Conservation (phyloP, 164 flowering plant species). For the Vitis amurensis region DNA sequence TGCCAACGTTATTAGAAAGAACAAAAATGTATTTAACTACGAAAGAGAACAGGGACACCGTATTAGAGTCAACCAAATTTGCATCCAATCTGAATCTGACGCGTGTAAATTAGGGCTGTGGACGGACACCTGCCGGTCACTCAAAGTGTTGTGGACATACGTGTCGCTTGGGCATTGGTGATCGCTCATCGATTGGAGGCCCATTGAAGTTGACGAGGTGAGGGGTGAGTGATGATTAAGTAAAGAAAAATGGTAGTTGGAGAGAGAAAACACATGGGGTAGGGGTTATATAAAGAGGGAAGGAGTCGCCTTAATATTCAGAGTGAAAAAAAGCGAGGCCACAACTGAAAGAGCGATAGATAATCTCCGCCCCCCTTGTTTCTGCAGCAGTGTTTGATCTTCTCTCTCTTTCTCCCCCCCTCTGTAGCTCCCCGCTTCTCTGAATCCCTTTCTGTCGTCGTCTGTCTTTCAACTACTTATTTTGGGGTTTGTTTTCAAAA, state of each 20-base stretch:
- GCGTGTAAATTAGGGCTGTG: not conserved
- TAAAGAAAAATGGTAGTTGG: not conserved
- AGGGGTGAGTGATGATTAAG: not conserved
- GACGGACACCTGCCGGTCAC: conserved; percentile 11
- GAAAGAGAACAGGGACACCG: not conserved
- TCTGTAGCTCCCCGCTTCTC: conserved; percentile 56
- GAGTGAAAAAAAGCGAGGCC: conserved; percentile 27
- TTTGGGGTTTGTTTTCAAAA: conserved; percentile 27
- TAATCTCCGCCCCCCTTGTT: not conserved
- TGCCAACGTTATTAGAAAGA: not conserved
- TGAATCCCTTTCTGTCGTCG: conserved; percentile 74
- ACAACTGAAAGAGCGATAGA: not conserved
- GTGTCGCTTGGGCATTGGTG: conserved; percentile 5
- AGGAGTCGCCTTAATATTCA: not conserved
- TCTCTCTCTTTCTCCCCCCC: conserved; percentile 11
- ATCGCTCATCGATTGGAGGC: conserved; percentile 10
- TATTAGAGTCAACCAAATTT: conserved; percentile 5
- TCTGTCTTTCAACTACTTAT: conserved; percentile 44
- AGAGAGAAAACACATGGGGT: not conserved
- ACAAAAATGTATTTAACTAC: conserved; percentile 12
- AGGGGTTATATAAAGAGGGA: conserved; percentile 25
- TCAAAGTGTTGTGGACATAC: not conserved
- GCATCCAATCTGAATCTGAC: conserved; percentile 3
- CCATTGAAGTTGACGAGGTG: conserved; percentile 21
- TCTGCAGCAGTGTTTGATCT: conserved; percentile 17